These are phyloP conservation scores for Tolypocladium nubicola DNA, from an alignment of 2,329 filamentous ascomycete genomes.

Conservation along the genomic window DNA sequence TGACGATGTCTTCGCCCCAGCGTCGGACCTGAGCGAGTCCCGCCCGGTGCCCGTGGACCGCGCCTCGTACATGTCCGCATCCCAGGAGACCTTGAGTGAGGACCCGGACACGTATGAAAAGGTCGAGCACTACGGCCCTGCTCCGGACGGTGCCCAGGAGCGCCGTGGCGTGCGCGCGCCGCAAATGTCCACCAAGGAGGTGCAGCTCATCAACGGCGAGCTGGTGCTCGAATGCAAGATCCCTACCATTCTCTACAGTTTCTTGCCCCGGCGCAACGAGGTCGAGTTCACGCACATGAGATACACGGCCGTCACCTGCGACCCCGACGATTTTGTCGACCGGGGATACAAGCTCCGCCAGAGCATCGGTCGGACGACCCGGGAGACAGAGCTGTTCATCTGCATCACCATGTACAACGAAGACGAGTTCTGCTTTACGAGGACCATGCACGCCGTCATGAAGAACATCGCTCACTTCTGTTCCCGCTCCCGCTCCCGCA, in stretches of 20 bases:
- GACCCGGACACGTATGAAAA: constrained; percentile 36
- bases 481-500: constrained; percentile 79
- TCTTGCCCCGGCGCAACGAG: constrained; percentile 84
- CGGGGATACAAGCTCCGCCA: constrained; percentile 89
- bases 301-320: constrained; percentile 96
- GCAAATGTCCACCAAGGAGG: constrained; percentile 87
- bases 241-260: constrained; percentile 94
- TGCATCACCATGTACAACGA: constrained; percentile 99
- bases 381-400: constrained; percentile 93
- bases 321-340: constrained; percentile 85
- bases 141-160: constrained; percentile 76
- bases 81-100: constrained; percentile 45
- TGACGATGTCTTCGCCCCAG: constrained; percentile 66
- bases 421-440: constrained; percentile 89
- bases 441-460: constrained; percentile 98
- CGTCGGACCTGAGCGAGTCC: constrained; percentile 41
- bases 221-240: constrained; percentile 98
- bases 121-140: constrained; percentile 75
- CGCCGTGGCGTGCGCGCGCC: constrained; percentile 77
- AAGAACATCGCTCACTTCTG: constrained; percentile 97
- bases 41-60: constrained; percentile 38
- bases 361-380: constrained; percentile 69
- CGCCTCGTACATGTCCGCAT: constrained; percentile 45
- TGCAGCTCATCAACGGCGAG: constrained; percentile 93
- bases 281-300: constrained; percentile 98